Base-by-base conservation (phyloP, 768 basidiomycete genomes). In the Mycena vitilis region DNA sequence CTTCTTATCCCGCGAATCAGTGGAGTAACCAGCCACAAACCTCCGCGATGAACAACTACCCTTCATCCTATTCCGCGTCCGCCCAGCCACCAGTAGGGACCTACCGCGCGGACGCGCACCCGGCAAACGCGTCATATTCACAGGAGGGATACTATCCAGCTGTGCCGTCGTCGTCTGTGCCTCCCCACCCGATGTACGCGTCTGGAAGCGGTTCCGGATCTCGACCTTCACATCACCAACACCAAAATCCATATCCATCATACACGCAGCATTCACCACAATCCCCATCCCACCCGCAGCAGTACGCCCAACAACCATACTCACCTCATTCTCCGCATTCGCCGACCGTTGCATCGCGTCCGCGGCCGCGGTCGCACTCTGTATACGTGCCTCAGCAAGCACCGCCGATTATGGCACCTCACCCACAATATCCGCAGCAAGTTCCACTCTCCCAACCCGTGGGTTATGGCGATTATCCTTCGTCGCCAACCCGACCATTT, bases 401-500 rank as follows among this genome's bases (percentile, higher is more conserved):
- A 55, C 62, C 76, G 56, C 66, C 75, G 42, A 51, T 60, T 49
- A 69, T 69, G 63, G 51, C 58, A 25, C 68, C 68, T 36, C 63
- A 69, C 59, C 75, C 77, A 9, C 78, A 78, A 51, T 83, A 82
- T 72, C 73, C 75, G 20, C 68, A 77, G 38, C 79, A 81, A 63
- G 75, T 80, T 37, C 81, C 81, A 42, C 72, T 83, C 45, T 74
- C 82, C 3, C 82, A 79, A 48, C 68, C 78, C 38, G 69, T 80
- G 70, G 78, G 77, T 38, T 80, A 84, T 62, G 75, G 82, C 45
- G 87, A 88, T 63, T 88, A 87, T 76, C 85, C 89, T 34, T 81
- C 86, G 45, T 86, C 89, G n/a, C 86, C 88, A 9, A 77, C 82
- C 20, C 85, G 89, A 45, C 90, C 90, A 22, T 92, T 88, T 73